phyloP scores from a whole-genome alignment of 352 stramenopile species.

The Phytophthora tubulina region DNA sequence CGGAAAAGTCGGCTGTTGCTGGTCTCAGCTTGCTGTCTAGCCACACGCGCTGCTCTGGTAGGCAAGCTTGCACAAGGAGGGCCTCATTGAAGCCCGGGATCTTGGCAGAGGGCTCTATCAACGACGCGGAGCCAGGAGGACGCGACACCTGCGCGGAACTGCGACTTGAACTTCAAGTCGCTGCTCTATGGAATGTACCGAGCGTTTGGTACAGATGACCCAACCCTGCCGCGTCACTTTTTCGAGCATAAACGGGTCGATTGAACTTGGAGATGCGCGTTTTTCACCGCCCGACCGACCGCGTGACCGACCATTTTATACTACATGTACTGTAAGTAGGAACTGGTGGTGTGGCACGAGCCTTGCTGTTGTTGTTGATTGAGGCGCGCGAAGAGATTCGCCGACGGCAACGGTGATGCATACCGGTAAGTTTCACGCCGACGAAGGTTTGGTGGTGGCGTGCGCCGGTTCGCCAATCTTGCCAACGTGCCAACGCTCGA shows the following conservation, averaged over 20 bases:
- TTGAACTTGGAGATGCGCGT: conserved; percentile 40
- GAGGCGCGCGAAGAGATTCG: conserved; percentile 2
- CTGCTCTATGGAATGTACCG: conserved; percentile 1
- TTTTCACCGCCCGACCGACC: conserved; percentile 26
- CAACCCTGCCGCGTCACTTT: conserved; percentile 31
- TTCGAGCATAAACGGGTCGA: background rate
- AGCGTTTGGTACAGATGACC: background rate
- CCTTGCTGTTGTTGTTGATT: background rate
- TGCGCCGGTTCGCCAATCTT: background rate
- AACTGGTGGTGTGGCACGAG: conserved; percentile 11
- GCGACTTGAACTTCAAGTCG: conserved; percentile 22
- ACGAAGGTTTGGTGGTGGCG: background rate
- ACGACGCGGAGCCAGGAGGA: no score
- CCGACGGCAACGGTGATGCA: background rate
- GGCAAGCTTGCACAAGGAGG: no score
- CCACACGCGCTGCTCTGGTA: no score
- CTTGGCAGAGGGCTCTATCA: background rate
- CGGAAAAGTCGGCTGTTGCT: no score
- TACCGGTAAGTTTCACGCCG: background rate
- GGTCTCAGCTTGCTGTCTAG: no score
- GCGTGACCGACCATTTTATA: conserved; percentile 17
- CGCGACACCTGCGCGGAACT: no score
- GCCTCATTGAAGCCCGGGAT: background rate
- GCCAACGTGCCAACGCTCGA: background rate
- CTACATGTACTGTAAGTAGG: no score